Conservation (phyloP, 78 protist species). For the Dictyostelium citrinum region DNA sequence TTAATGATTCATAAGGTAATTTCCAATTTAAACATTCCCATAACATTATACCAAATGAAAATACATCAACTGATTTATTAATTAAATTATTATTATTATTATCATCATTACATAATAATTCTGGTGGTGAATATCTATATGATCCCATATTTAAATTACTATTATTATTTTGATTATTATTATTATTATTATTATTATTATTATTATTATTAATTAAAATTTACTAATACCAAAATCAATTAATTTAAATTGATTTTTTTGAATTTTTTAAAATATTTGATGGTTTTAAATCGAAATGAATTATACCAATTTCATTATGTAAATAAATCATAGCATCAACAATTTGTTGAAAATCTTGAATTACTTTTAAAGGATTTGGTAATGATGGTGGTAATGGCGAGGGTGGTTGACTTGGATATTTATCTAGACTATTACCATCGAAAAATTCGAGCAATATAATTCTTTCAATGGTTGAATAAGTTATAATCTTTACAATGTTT, state of each 20-base stretch:
- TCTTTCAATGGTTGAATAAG: background rate
- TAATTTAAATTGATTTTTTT: constrained; percentile 45
- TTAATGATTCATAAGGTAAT: background rate
- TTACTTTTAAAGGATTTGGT: background rate
- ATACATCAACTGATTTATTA: constrained; percentile 13
- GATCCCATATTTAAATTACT: background rate
- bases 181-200: background rate
- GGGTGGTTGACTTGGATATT: background rate
- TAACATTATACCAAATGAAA: constrained; percentile 7
- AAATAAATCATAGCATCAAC: constrained; percentile 19
- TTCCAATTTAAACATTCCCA: constrained; percentile 2
- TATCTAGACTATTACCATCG: background rate
- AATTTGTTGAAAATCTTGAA: background rate
- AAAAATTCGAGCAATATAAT: background rate
- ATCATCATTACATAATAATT: background rate
- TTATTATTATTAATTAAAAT: no score
- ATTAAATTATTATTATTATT: background rate
- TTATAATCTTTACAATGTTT: background rate
- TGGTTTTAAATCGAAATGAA: constrained; percentile 68
- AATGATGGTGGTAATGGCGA: background rate
- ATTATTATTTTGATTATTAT: background rate
- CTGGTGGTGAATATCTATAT: constrained; percentile 20
- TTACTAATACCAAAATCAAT: constrained; percentile 63
- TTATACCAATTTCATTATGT: background rate
- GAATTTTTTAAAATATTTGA: constrained; percentile 65